These are phyloP conservation scores for Colletotrichum sp. DNA, from an alignment of 2,329 filamentous ascomycete genomes.

Conservation along the genomic window DNA sequence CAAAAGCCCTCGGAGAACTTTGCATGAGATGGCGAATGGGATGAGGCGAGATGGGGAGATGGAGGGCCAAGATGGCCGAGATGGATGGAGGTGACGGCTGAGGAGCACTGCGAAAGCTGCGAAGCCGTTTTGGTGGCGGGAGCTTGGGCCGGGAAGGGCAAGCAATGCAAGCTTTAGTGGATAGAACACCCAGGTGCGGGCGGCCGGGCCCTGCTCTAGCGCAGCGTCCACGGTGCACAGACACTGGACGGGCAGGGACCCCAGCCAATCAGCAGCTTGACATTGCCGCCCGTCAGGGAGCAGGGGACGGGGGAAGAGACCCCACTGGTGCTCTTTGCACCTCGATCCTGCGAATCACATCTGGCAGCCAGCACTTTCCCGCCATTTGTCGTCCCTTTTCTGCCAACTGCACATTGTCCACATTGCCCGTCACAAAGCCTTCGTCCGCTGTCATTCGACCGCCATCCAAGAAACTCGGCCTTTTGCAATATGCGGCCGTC, in stretches of 20 bases:
- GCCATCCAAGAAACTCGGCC: neutral
- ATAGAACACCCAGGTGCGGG: neutral
- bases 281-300: conserved; percentile 29
- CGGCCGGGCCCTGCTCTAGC: neutral
- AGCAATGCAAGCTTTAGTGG: neutral
- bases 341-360: neutral
- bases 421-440: neutral
- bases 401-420: conserved; percentile 5
- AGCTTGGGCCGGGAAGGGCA: conserved; percentile 3
- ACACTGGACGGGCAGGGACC: neutral
- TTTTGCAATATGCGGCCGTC: conserved; percentile 8
- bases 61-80: neutral
- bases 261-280: conserved; percentile 24
- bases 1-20: neutral
- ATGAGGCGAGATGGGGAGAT: neutral
- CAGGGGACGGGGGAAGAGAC: neutral
- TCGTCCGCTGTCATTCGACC: conserved; percentile 12
- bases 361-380: neutral
- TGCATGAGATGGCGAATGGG: neutral
- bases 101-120: neutral
- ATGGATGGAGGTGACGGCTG: neutral
- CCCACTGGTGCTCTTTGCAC: conserved; percentile 6
- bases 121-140: neutral
- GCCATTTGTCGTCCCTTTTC: neutral
- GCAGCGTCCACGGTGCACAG: neutral